These are phyloP conservation scores for Parathielavia appendiculata DNA, from an alignment of 495 filamentous ascomycete species.

Conservation along the genomic window DNA sequence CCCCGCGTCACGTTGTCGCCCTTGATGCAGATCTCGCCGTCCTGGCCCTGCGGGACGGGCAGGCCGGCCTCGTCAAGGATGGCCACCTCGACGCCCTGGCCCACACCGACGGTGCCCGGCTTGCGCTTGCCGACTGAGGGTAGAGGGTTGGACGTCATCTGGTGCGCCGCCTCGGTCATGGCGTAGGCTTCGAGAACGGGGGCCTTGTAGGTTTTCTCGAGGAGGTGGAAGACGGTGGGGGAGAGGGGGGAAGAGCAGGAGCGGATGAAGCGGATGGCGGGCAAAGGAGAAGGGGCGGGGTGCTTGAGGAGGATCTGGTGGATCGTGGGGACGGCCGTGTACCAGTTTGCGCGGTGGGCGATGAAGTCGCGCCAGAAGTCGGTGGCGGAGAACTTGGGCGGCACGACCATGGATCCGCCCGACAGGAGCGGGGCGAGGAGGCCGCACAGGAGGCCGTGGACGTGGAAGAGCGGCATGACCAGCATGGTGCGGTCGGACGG, in stretches of 20 bases:
- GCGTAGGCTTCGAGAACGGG: conserved; percentile 86
- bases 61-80: conserved; percentile 64
- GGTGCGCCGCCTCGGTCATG: conserved; percentile 87
- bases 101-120: conserved; percentile 73
- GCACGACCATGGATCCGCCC: conserved; percentile 69
- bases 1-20: conserved; percentile 78
- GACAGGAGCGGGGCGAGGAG: conserved; percentile 69
- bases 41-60: conserved; percentile 55
- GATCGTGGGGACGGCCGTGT: conserved; percentile 82
- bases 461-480: conserved; percentile 91
- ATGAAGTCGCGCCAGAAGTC: conserved; percentile 77
- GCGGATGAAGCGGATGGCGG: conserved; percentile 76
- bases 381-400: conserved; percentile 69
- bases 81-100: conserved; percentile 73
- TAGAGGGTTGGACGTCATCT: conserved; percentile 83
- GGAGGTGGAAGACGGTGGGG: conserved; percentile 67
- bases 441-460: conserved; percentile 75
- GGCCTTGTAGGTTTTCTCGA: conserved; percentile 65
- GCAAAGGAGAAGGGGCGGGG: conserved; percentile 57
- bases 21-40: conserved; percentile 74
- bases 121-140: conserved; percentile 60
- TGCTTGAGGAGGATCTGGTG: conserved; percentile 79
- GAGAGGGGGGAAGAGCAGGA: conserved; percentile 79
- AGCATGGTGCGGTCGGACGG: conserved; percentile 68
- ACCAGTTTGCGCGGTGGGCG: conserved; percentile 73